These are phyloP conservation scores for Scheffersomyces illinoinensis DNA, from an alignment of 1,139 yeast species.

Conservation along the genomic window DNA sequence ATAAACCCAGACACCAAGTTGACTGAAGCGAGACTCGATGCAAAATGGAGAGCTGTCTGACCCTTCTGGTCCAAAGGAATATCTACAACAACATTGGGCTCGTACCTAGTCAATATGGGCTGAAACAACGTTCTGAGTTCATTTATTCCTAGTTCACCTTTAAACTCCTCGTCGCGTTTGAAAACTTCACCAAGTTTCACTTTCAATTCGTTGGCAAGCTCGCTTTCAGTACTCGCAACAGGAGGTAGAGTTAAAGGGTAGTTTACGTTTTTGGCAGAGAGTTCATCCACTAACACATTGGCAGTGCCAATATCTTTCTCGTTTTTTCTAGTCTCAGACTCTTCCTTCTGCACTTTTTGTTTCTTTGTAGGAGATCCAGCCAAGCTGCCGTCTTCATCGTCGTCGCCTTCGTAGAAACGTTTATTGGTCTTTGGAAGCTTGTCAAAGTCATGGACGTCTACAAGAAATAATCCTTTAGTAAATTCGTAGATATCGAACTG, in stretches of 20 bases:
- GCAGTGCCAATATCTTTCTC: neutral
- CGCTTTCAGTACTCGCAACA: slow-evolving; percentile 15
- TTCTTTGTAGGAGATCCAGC: slow-evolving; percentile 19
- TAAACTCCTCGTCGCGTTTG: slow-evolving; percentile 16
- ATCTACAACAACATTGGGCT: slow-evolving; percentile 23
- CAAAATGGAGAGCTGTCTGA: slow-evolving; percentile 49
- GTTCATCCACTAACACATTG: neutral
- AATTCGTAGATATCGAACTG: slow-evolving; percentile 44
- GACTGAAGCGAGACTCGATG: slow-evolving; percentile 43
- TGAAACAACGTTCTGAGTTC: slow-evolving; percentile 16
- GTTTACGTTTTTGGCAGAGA: slow-evolving; percentile 15
- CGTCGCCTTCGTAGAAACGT: slow-evolving; percentile 14
- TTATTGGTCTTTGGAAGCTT: slow-evolving; percentile 31
- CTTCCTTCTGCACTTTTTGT: slow-evolving; percentile 9
- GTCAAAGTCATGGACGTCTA: slow-evolving; percentile 50
- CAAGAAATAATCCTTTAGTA: slow-evolving; percentile 39
- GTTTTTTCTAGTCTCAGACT: neutral
- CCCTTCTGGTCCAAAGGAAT: slow-evolving; percentile 44
- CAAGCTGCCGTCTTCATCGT: slow-evolving; percentile 11
- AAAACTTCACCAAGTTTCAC: slow-evolving; percentile 21
- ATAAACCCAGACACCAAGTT: slow-evolving; percentile 39
- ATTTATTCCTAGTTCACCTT: slow-evolving; percentile 8
- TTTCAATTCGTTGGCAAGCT: slow-evolving; percentile 19
- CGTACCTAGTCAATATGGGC: slow-evolving; percentile 12
- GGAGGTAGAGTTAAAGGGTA: slow-evolving; percentile 23